Conservation (phyloP, 495 filamentous ascomycete species). For the Pseudoneurospora amorphoporcata region DNA sequence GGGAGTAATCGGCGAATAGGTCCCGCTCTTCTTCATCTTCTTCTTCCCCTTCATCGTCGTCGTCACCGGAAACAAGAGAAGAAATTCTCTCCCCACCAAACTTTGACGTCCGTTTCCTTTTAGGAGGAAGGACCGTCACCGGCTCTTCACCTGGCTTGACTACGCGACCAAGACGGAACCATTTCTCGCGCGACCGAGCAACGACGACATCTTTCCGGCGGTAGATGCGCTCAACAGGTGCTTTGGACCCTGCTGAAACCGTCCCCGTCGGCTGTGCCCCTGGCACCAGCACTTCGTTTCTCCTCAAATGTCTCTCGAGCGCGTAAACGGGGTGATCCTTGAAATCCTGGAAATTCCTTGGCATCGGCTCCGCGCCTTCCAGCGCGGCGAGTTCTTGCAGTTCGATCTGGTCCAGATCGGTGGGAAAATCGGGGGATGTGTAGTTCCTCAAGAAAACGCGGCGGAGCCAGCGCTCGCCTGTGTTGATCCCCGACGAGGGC, state of each 20-base stretch:
- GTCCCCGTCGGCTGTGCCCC: slow-evolving; percentile 66
- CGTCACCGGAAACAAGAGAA: neutral
- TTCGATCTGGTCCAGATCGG: slow-evolving; percentile 74
- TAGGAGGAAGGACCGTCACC: slow-evolving; percentile 52
- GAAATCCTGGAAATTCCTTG: slow-evolving; percentile 80
- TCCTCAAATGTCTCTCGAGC: slow-evolving; percentile 75
- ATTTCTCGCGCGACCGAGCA: slow-evolving; percentile 67
- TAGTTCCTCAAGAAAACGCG: slow-evolving; percentile 47
- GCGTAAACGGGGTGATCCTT: slow-evolving; percentile 88
- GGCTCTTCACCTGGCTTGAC: slow-evolving; percentile 66
- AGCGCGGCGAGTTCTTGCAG: slow-evolving; percentile 59
- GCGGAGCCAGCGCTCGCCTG: slow-evolving; percentile 64
- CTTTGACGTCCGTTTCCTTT: slow-evolving; percentile 17
- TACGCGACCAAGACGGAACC: slow-evolving; percentile 77
- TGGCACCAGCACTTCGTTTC: slow-evolving; percentile 65
- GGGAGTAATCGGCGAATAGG: slow-evolving; percentile 27
- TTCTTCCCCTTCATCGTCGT: slow-evolving; percentile 24
- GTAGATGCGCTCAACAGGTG: slow-evolving; percentile 53
- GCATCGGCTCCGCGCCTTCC: slow-evolving; percentile 75
- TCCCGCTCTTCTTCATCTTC: slow-evolving; percentile 33
- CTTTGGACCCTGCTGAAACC: slow-evolving; percentile 54
- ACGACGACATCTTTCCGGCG: slow-evolving; percentile 68
- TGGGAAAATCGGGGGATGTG: slow-evolving; percentile 33
- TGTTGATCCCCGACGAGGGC: neutral
- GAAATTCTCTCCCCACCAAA: slow-evolving; percentile 16